These are phyloP conservation scores for Candida boidinii DNA, from an alignment of 805 yeast genomes.

Conservation along the genomic window DNA sequence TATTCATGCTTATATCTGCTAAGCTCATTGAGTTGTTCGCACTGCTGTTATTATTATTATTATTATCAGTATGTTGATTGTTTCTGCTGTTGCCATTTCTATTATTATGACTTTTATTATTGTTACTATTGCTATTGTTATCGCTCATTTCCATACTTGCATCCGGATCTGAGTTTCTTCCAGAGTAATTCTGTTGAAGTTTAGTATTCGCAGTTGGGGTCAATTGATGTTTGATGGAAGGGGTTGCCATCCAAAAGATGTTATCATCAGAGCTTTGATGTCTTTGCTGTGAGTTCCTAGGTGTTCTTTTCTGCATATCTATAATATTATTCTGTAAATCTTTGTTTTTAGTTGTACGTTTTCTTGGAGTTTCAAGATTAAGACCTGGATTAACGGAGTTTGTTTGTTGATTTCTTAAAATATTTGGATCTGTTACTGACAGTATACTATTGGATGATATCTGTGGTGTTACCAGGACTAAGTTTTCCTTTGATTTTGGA, in stretches of 20 bases:
- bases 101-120: not conserved
- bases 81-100: not conserved
- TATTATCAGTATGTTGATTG: too few relatives aligned
- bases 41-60: too few relatives aligned
- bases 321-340: too few relatives aligned
- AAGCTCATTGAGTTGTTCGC: too few relatives aligned
- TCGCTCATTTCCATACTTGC: not conserved
- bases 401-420: conserved; percentile 8
- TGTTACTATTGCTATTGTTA: not conserved
- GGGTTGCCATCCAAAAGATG: conserved; percentile 34
- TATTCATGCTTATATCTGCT: too few relatives aligned
- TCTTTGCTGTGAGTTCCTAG: conserved; percentile 2
- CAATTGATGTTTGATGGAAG: conserved; percentile 12
- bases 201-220: not conserved
- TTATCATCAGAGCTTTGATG: conserved; percentile 26
- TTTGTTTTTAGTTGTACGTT: conserved; percentile 1
- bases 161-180: not conserved
- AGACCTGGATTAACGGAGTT: too few relatives aligned
- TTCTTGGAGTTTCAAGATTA: conserved; percentile 14
- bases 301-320: conserved; percentile 4
- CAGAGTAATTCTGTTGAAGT: not conserved
- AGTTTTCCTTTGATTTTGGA: conserved; percentile 1
- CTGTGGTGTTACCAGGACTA: not conserved
- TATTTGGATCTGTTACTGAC: conserved; percentile 11
- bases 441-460: conserved; percentile 1